A percentile compares a stretch with the other conserved stretches of the same genome.
Evolutionary conservation across 2,329 filamentous ascomycete species (phyloP).

Genomic region (Apiospora marii): DNA sequence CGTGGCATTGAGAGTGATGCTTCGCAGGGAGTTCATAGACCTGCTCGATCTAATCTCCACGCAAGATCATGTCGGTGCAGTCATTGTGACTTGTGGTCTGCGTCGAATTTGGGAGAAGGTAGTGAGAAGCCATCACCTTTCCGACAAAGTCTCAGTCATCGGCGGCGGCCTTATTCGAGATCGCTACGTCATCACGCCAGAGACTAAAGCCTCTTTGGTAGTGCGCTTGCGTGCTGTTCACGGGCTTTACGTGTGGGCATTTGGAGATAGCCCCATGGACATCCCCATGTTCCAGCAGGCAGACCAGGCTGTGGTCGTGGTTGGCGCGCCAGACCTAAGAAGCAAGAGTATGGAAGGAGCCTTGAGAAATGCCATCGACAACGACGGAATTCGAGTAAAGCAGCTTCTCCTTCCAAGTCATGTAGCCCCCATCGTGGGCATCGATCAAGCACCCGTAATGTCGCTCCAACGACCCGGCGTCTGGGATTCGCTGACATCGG

Average conservation of each 20-base stretch:
- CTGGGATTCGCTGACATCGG: conserved; percentile 23
- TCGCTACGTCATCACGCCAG: conserved; percentile 54
- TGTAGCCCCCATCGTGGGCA: conserved; percentile 51
- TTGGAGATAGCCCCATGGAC: conserved; percentile 68
- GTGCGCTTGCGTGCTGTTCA: conserved; percentile 45
- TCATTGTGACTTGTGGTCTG: neutral
- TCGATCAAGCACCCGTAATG: conserved; percentile 50
- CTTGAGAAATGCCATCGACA: conserved; percentile 51
- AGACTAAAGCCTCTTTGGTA: conserved; percentile 59
- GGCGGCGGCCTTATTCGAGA: neutral
- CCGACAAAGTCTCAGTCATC: neutral
- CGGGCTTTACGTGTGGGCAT: conserved; percentile 56
- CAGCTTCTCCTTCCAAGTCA: conserved; percentile 56
- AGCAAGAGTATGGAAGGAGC: conserved; percentile 61
- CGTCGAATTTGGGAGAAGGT: neutral
- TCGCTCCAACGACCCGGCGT: conserved; percentile 41
- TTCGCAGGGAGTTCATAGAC: neutral
- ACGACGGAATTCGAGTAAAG: conserved; percentile 46
- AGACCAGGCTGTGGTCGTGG: conserved; percentile 62
- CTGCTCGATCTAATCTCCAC: neutral
- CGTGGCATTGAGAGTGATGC: neutral
- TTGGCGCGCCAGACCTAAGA: conserved; percentile 51
- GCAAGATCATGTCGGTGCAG: neutral
- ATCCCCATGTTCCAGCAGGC: conserved; percentile 63
- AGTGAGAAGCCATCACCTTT: neutral